Base-by-base conservation (phyloP, 306 rosid genomes). In the Psophocarpus tetragonolobus region DNA sequence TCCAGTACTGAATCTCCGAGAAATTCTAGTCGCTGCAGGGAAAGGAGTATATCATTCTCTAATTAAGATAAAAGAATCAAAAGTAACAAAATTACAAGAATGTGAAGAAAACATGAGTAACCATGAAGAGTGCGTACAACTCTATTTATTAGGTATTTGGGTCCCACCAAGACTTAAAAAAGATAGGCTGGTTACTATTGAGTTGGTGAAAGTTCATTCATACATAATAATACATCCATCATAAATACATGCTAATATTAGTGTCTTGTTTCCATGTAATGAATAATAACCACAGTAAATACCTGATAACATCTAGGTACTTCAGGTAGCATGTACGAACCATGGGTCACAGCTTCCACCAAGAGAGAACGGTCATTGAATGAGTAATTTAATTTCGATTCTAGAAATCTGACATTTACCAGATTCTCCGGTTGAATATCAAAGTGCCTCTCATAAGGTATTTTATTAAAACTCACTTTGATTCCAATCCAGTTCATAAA, bases 251-350 rank as follows among this genome's bases (percentile, higher is more conserved):
- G 24, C 48, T 51, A 54, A 44, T 71, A 58, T 9, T 14, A 57
- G 41, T 77, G 64, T 6, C 17, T 30, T n/a, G 30, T 50, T 68
- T 74, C 12, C 35, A 3, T 44, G 30, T 33, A 65, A 80, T 24
- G 61, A 36, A 75, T 30, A 53, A 53, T 41, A 80, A 21, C n/a
- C 20, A 41, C n/a, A 57, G 29, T 33, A 51, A n/a, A 32, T 84
- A 94, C 98, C 97, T 94, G 95, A 74, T 94, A 94, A 81, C 97
- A 88, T 83, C 87, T 86, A 29, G 97, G 97, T 77, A 89, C 86
- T 73, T 90, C 91, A 0, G 93, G 92, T 62, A 90, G 87, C 98
- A 92, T 92, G 84, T 87, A 94, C n/a, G 98, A 92, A 66, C 98
- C 98, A 72, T 94, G 98, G 13, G 98, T 94, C 35, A 94, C 27